Base-by-base conservation (phyloP, 108 stramenopile genomes). In the Seminavis robusta region DNA sequence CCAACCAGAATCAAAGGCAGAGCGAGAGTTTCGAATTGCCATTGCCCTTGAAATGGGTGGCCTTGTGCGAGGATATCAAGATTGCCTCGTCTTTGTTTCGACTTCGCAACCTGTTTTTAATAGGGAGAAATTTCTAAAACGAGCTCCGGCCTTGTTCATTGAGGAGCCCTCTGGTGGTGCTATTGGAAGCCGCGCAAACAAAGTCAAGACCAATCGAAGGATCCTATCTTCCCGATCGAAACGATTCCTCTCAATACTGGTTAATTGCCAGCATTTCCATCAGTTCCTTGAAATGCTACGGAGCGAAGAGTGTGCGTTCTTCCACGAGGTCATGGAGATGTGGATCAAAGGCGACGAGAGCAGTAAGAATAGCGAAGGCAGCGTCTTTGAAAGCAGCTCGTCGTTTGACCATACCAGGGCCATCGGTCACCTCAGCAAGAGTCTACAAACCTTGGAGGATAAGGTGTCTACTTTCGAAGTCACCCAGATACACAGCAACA, bases 211-310 rank as follows among this genome's bases (percentile, higher is more conserved):
- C n/a, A 30, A 47, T 59, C 61, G 23, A 21, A 73, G 61, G 51
- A 67, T 84, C 16, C 48, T 87, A 29, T 85, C 86, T 16, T 77
- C 88, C 3, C 65, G 87, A 5, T 83, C 87, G 1, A 87, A 86
- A 54, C 72, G 86, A 36, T 93, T 93, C 47, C 48, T 93, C 17
- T 89, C 91, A 0, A 52, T 66, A 16, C 65, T 93, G 17, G 88
- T 93, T 3, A 93, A 84, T 52, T 69, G 81, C 0, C 91, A 93
- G 56, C 87, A 93, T 42, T 93, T 93, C 56, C 87, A 89, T 43
- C 80, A 82, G 38, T 56, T 93, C 1, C 60, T 93, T 15, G 91
- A 93, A 46, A 42, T 62, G 2, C 51, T 88, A 13, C 80, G 78
- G 20, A 57, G 56, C 32, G 84, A 87, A 33, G 67, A 77, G 26